Conservation (phyloP, 2,329 filamentous ascomycete species). For the Aureobasidium sp. region DNA sequence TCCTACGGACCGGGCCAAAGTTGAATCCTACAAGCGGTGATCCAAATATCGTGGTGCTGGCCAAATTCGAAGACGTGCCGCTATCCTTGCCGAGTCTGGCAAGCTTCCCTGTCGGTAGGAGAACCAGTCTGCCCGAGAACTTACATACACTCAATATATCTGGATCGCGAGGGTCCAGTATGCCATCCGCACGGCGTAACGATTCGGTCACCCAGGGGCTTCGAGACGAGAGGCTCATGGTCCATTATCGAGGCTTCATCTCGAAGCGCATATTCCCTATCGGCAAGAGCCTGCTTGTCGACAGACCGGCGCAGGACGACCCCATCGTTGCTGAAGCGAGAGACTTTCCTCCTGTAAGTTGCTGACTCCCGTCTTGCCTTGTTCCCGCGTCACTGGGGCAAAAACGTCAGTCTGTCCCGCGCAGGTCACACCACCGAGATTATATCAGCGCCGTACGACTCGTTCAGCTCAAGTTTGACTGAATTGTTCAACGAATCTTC, state of each 20-base stretch:
- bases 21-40: conserved; percentile 25
- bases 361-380: neutral
- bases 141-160: conserved; percentile 15
- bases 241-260: conserved; percentile 19
- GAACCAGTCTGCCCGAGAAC: conserved; percentile 17
- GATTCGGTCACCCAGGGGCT: conserved; percentile 11
- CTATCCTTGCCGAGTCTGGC: conserved; percentile 17
- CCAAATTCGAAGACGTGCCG: conserved; percentile 42
- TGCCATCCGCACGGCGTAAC: neutral
- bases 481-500: neutral
- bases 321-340: conserved; percentile 32
- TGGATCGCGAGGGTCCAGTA: neutral
- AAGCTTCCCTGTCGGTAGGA: conserved; percentile 11
- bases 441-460: too few species aligned
- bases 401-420: neutral
- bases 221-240: conserved; percentile 18
- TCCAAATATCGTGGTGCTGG: conserved; percentile 45
- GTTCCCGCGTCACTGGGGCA: neutral
- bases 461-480: neutral
- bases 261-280: conserved; percentile 17
- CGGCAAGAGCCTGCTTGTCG: conserved; percentile 4
- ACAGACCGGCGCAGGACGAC: conserved; percentile 9
- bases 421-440: neutral
- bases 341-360: conserved; percentile 45
- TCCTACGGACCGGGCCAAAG: conserved; percentile 20